Base-by-base conservation (phyloP, 768 basidiomycete species). In the Mycena rosella region DNA sequence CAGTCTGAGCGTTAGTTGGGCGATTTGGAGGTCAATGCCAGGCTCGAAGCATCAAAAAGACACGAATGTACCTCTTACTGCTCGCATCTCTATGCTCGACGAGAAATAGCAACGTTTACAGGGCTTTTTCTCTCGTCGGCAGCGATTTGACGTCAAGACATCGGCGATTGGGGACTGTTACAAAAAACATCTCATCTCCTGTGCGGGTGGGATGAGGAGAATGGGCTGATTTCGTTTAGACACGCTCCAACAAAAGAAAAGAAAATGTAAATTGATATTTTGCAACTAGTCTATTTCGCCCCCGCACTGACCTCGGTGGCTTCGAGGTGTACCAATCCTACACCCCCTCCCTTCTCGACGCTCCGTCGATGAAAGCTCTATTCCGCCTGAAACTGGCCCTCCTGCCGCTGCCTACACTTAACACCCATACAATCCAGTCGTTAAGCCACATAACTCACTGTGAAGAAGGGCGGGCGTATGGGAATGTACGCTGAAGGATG, bases 181-280 rank as follows among this genome's bases (percentile, higher is more conserved):
- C 98, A 13, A 99, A 98, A 79, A 99, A 99, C n/a, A 79, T 89
- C 95, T 0, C 96, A 98, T 77, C 80, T 99, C 32, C 80, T 99
- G 4, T 98, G 96, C 73, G 89, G 91, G 34, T 98, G 93, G 92
- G 90, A 97, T 73, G 91, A 94, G 36, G 84, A 83, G 56, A 96
- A 80, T 96, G 95, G 95, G 93, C 94, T 36, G 93, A 93, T 14
- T 96, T 96, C 73, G 95, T 95, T 71, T 93, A 30, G 59, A 34
- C 44, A 22, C 66, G 20, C 9, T 51, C 47, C 40, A n/a, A 49
- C 26, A 17, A 11, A 10, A n/a, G 30, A 24, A 47, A 38, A 36
- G 54, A 24, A 40, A 53, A 55, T 62, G 59, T n/a, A n/a, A n/a
- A n/a, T n/a, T 67, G n/a, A n/a, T 64, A 49, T 40, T 51, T 55